Conservation (phyloP, 2,329 filamentous ascomycete genomes). For the Chrysosporium queenslandicum region DNA sequence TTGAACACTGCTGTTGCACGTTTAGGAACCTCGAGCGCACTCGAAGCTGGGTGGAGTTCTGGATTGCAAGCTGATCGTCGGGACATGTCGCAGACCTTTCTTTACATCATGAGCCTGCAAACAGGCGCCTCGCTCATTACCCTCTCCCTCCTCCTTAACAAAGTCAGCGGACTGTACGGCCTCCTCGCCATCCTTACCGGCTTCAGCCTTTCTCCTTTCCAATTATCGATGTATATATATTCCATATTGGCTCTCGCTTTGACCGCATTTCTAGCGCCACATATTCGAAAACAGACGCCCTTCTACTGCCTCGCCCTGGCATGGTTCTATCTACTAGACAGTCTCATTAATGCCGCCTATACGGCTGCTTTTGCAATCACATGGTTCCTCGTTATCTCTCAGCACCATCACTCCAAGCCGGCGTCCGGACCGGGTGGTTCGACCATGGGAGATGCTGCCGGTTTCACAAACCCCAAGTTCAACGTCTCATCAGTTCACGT, state of each 20-base stretch:
- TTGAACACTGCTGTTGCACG: neutral
- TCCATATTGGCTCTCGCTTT: conserved; percentile 61
- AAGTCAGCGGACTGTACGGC: conserved; percentile 81
- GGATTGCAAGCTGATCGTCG: conserved; percentile 1
- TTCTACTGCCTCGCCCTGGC: conserved; percentile 72
- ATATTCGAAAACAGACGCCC: conserved; percentile 68
- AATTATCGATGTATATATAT: conserved; percentile 87
- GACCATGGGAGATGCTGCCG: conserved; percentile 53
- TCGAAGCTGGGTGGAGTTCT: neutral
- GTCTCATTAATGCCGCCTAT: conserved; percentile 68
- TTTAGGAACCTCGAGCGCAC: neutral
- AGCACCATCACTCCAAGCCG: conserved; percentile 41
- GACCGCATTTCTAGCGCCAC: conserved; percentile 61
- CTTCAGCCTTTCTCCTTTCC: conserved; percentile 68
- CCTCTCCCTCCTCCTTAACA: conserved; percentile 77
- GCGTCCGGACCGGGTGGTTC: conserved; percentile 42
- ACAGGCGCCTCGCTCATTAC: conserved; percentile 79
- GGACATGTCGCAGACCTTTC: conserved; percentile 55
- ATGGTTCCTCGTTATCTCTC: conserved; percentile 71
- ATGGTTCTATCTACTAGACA: conserved; percentile 78
- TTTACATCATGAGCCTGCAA: conserved; percentile 75
- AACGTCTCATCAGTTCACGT: conserved; percentile 51
- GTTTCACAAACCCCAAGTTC: conserved; percentile 54
- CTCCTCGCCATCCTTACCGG: conserved; percentile 82
- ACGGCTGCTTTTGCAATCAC: conserved; percentile 70